Evolutionary conservation across 2,329 filamentous ascomycete genomes (phyloP).

Genomic region (Ophiostoma sp.): DNA sequence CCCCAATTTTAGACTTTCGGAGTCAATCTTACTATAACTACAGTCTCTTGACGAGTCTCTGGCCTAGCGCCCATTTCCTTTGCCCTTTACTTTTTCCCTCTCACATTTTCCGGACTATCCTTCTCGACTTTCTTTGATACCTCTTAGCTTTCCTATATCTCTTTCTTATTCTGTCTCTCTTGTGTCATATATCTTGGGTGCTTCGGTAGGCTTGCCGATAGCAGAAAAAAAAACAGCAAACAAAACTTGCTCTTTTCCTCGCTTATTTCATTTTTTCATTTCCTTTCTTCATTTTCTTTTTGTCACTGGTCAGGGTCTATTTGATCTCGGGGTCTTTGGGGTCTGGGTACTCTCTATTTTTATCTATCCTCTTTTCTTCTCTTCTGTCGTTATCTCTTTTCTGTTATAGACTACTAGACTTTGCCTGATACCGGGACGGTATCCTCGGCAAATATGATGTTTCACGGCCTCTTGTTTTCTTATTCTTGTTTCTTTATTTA

Average conservation of each 20-base stretch:
- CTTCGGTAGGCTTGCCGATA: slow-evolving; percentile 3
- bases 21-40: no score
- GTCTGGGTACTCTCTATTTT: slow-evolving; percentile 2
- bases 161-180: background rate
- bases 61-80: no score
- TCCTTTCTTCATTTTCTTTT: slow-evolving; percentile 6
- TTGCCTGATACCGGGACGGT: slow-evolving; percentile 15
- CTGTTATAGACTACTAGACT: slow-evolving; percentile 12
- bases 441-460: slow-evolving; percentile 10
- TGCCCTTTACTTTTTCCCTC: no score
- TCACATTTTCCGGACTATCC: no score
- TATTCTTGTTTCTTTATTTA: slow-evolving; percentile 6
- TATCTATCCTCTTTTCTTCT: background rate
- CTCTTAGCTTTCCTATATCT: background rate
- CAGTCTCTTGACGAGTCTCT: no score
- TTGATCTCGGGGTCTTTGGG: slow-evolving; percentile 8
- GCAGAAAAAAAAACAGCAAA: background rate
- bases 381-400: slow-evolving; percentile 12
- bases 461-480: background rate
- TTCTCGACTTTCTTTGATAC: background rate
- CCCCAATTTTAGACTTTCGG: background rate
- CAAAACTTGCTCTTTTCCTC: background rate
- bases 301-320: background rate
- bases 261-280: background rate
- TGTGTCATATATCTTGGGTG: background rate